These are phyloP conservation scores for Phytophthora tubulina DNA, from an alignment of 352 stramenopile genomes.

Conservation along the genomic window DNA sequence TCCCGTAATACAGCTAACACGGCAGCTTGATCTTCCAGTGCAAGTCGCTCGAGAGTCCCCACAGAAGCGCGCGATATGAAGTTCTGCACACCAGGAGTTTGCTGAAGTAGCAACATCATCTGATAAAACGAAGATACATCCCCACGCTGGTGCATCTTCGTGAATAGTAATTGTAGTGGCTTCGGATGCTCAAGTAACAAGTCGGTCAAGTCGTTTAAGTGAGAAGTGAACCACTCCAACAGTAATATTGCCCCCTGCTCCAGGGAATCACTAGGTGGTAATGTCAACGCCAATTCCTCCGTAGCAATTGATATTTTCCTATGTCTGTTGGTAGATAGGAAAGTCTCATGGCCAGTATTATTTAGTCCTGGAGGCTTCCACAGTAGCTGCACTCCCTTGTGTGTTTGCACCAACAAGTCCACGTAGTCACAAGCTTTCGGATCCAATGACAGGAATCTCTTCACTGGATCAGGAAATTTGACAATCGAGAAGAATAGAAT, in stretches of 20 bases:
- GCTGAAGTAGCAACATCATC: conserved; percentile 70
- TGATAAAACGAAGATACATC: conserved; percentile 66
- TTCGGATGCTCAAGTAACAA: conserved; percentile 67
- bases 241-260: conserved; percentile 41
- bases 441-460: conserved; percentile 73
- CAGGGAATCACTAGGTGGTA: conserved; percentile 24
- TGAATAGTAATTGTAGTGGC: conserved; percentile 68
- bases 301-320: conserved; percentile 28
- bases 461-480: conserved; percentile 73
- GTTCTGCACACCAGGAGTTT: conserved; percentile 67
- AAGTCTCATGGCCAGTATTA: conserved; percentile 14
- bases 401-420: conserved; percentile 55
- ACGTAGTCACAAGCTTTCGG: conserved; percentile 63
- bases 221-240: conserved; percentile 69
- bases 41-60: conserved; percentile 59
- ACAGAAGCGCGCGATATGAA: conserved; percentile 66
- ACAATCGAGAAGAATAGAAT: conserved; percentile 79
- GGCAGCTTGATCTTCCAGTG: conserved; percentile 68
- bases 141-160: conserved; percentile 63
- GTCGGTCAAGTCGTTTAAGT: conserved; percentile 59
- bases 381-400: conserved; percentile 69
- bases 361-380: conserved; percentile 47
- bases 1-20: conserved; percentile 58
- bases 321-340: conserved; percentile 9
- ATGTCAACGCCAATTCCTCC: conserved; percentile 24